phyloP scores from a whole-genome alignment of 192 early-diverging fungal genomes.

The Podila minutissima region DNA sequence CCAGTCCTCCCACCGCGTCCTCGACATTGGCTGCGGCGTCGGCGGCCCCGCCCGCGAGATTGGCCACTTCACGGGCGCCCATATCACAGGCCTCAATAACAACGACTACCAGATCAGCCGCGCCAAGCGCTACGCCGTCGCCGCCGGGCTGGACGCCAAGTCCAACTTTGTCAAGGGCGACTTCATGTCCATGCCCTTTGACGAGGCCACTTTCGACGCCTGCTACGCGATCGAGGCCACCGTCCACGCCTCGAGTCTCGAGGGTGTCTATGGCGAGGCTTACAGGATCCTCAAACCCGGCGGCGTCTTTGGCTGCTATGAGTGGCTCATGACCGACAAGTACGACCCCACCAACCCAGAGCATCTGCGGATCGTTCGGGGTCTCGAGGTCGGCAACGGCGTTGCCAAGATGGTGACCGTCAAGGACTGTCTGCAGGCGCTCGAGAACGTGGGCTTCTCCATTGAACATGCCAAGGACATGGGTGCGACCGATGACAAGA shows the following conservation, averaged over 20 bases:
- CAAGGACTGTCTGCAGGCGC: constrained; percentile 76
- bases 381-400: constrained; percentile 91
- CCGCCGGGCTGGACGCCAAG: constrained; percentile 67
- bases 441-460: constrained; percentile 90
- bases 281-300: constrained; percentile 95
- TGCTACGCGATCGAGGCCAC: constrained; percentile 98
- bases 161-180: constrained; percentile 77
- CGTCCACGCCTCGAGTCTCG: constrained; percentile 86
- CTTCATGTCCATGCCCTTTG: constrained; percentile 90
- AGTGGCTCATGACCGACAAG: constrained; percentile 94
- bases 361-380: constrained; percentile 81
- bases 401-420: constrained; percentile 88
- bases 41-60: constrained; percentile 97
- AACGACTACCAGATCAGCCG: constrained; percentile 92
- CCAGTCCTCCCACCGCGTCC: constrained; percentile 72
- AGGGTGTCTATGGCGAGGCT: constrained; percentile 88
- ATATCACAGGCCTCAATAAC: constrained; percentile 95
- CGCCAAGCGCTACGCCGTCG: constrained; percentile 76
- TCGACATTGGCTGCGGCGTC: constrained; percentile 97
- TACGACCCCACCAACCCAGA: constrained; percentile 81
- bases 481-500: constrained; percentile 71
- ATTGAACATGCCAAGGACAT: constrained; percentile 74
- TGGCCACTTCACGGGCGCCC: constrained; percentile 87
- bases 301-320: constrained; percentile 91
- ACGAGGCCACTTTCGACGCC: constrained; percentile 82